A percentile compares a stretch with the other conserved stretches of the same genome.
These are phyloP conservation scores for Citeromyces matritensis DNA, from an alignment of 805 yeast species.

Conservation along the genomic window DNA sequence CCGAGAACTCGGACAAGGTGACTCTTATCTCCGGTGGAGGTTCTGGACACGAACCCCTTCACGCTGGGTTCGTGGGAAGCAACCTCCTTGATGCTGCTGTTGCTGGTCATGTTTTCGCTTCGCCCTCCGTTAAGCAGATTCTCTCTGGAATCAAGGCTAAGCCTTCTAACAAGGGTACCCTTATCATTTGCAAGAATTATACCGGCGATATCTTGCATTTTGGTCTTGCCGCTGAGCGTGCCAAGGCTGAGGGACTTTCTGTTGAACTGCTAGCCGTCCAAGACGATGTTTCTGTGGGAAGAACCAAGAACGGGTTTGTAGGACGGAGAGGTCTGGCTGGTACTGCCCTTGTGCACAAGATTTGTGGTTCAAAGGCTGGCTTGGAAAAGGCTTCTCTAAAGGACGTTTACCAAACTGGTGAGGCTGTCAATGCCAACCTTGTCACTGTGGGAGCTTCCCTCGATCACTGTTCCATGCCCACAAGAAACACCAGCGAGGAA, in stretches of 20 bases:
- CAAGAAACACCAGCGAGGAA: constrained; percentile 38
- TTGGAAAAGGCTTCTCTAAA: constrained; percentile 15
- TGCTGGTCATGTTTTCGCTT: constrained; percentile 70
- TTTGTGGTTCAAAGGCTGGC: constrained; percentile 61
- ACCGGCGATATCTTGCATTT: constrained; percentile 92
- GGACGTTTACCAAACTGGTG: constrained; percentile 42
- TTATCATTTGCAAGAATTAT: constrained; percentile 78
- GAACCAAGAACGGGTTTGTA: constrained; percentile 76
- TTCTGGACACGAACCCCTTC: constrained; percentile 91
- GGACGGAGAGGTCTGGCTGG: constrained; percentile 95
- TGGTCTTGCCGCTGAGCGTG: constrained; percentile 83
- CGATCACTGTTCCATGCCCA: constrained; percentile 86
- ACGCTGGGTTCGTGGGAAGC: constrained; percentile 76
- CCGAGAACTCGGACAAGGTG: constrained; percentile 32
- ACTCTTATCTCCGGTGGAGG: constrained; percentile 86
- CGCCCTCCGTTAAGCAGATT: constrained; percentile 74
- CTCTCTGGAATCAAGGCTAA: constrained; percentile 50
- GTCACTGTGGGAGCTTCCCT: constrained; percentile 85
- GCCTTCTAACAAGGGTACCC: constrained; percentile 43
- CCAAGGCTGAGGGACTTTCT: constrained; percentile 59
- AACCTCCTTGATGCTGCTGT: constrained; percentile 65
- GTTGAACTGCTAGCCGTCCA: constrained; percentile 68
- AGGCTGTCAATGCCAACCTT: constrained; percentile 41
- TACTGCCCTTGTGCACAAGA: constrained; percentile 74
- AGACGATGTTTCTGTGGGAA: constrained; percentile 93